Conservation (phyloP, 768 basidiomycete species). For the Podaxis mareebaensis region DNA sequence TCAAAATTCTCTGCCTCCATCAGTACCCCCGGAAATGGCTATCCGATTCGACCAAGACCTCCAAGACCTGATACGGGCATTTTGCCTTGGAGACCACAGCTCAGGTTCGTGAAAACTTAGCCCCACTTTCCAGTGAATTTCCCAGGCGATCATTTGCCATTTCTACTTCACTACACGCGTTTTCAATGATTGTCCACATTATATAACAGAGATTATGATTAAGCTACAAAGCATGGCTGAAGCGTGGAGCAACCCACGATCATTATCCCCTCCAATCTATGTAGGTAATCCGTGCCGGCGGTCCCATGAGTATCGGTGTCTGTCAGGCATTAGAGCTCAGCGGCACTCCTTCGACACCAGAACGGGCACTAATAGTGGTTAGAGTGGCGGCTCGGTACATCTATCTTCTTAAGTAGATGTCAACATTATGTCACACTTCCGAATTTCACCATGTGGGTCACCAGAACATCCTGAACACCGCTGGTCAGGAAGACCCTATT, state of each 20-base stretch:
- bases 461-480: neutral
- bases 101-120: too few relatives aligned
- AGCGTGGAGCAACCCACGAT: neutral
- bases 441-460: constrained; percentile 9
- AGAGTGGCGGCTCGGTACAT: neutral
- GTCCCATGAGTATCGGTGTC: neutral
- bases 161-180: neutral
- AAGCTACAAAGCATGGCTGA: neutral
- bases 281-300: constrained; percentile 6
- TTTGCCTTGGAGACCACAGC: too few relatives aligned
- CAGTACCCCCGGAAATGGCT: neutral
- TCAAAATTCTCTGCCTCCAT: neutral
- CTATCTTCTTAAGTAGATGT: constrained; percentile 3
- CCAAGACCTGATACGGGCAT: too few relatives aligned
- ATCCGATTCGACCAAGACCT: too few relatives aligned
- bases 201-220: neutral
- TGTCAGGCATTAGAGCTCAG: constrained; percentile 1
- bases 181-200: neutral
- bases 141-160: neutral
- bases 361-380: constrained; percentile 11
- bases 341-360: neutral
- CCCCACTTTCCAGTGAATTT: too few relatives aligned
- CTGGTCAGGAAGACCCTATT: neutral
- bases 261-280: neutral
- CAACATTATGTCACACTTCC: constrained; percentile 10